Conservation (phyloP, 768 basidiomycete genomes). For the Hygrophoropsis aurantiaca region DNA sequence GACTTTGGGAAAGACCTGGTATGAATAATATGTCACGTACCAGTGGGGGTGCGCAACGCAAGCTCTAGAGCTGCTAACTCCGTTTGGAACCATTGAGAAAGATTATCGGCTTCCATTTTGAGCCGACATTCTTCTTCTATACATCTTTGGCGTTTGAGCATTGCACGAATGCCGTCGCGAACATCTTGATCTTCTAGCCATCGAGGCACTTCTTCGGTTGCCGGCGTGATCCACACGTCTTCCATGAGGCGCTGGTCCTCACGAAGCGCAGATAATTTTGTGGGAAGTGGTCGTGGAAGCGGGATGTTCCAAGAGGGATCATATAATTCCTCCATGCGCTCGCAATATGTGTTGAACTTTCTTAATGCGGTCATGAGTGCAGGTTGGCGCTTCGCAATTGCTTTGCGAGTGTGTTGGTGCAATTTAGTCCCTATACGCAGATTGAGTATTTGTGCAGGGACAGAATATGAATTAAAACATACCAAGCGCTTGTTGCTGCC, state of each 20-base stretch:
- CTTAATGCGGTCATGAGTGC: conserved; percentile 26
- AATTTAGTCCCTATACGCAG: too few species aligned
- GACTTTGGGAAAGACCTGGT: not conserved
- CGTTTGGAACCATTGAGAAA: conserved; percentile 1
- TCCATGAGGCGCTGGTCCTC: conserved; percentile 25
- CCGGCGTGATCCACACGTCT: conserved; percentile 33
- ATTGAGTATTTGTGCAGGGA: not conserved
- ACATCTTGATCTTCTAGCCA: conserved; percentile 9
- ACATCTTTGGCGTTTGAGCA: conserved; percentile 11
- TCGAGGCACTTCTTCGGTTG: conserved; percentile 8
- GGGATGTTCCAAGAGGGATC: conserved; percentile 9
- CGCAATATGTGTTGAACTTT: conserved; percentile 29
- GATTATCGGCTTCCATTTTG: conserved; percentile 6
- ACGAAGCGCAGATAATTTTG: conserved; percentile 14
- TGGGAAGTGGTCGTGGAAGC: conserved; percentile 29
- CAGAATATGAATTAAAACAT: not conserved
- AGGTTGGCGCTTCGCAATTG: too few species aligned
- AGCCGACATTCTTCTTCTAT: conserved; percentile 6
- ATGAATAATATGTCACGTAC: conserved; percentile 1
- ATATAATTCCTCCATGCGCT: conserved; percentile 17
- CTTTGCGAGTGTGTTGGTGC: too few species aligned
- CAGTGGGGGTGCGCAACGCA: conserved; percentile 3
- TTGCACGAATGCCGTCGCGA: conserved; percentile 5
- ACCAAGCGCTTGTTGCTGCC: conserved; percentile 33
- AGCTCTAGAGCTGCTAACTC: conserved; percentile 24